Base-by-base conservation (phyloP, 2,329 filamentous ascomycete genomes). In the Exophiala lecanii-corni region DNA sequence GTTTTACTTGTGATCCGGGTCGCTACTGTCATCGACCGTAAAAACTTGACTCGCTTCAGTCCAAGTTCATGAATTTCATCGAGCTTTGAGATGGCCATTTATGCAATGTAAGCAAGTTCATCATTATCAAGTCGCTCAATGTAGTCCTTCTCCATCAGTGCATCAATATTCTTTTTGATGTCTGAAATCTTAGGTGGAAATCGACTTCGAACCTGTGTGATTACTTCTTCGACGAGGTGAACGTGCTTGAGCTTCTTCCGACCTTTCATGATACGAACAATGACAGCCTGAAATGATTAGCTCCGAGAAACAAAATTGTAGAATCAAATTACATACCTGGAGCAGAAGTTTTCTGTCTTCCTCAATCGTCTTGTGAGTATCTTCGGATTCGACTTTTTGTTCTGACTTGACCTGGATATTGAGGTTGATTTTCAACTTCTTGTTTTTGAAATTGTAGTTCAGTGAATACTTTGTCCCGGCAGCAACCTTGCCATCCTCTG, bases 101-200 rank as follows among this genome's bases (percentile, higher is more conserved):
- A 96, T 57, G 91, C 91, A 54, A 97, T 81, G 66, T 97, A 97
- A 44, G 91, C 88, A 48, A 98, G 77, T 62, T 96, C 89, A 60
- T 97, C 92, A 41, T 87, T 89, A 36, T 97, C 92, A 45, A 97
- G 71, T 44, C 92, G 86, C 73, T 98, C 92, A 36, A 98, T 79
- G 60, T 98, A 98, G 66, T 98, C 92, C 74, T 98, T 98, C 74
- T 98, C 92, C 53, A 98, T 82, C 30, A 98, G 76, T 53, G 95
- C 95, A 68, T 98, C 92, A 63, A 98, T 97, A 67, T 92, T 96
- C 73, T 97, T 98, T 75, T 98, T 98, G 78, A 98, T 98, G 57
- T 98, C 92, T 12, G 80, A 75, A 20, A 98, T 78, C 70, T 94
- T 94, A 30, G 92, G 92, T 45, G 89, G 82, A 67, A 98, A 98